Base-by-base conservation (phyloP, 2,329 filamentous ascomycete species). In the Xylaria sp. region DNA sequence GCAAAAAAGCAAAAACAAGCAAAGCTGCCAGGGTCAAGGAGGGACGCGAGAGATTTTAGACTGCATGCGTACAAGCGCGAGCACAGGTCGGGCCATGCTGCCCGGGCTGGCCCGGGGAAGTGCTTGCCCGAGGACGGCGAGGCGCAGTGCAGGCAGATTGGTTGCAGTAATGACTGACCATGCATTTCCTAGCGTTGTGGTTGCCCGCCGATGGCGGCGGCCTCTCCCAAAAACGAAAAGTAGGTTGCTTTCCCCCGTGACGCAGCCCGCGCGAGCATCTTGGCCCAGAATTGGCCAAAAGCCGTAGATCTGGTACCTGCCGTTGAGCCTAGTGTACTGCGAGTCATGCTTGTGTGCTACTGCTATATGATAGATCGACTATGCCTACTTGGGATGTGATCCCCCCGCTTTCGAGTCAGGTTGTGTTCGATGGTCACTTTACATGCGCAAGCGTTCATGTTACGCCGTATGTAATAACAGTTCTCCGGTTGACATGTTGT, bases 91-190 rank as follows among this genome's bases (percentile, higher is more conserved):
- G 49, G 13, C 38, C 13, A 40, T 40, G 5, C 15, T 40, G 38
- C 38, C 38, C 38, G 38, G 38, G 11, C 36, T 20, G 33, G 15
- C 42, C 63, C 57, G 62, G 58, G 59, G 61, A 62, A 28, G 40
- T 31, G 23, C 58, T 2, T 31, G 31, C 2, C 48, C 46, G 49
- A 62, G 28, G 51, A 62, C 66, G 66, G 66, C 23, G 66, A 66
- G 66, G 66, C 66, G 66, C 63, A 68, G 53, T 66, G 66, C 63
- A 66, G 58, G 28, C 3, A 42, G 53, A 23, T 40, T 6, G 23
- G 17, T 11, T 15, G 31, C 6, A 54, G 42, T 23, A 17, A 17
- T 17, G 26, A 53, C 15, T 44, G n/a, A 28, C 36, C 17, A 59
- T 46, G 46, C 33, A 54, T 59, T 53, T 44, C 28, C 13, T 23